phyloP scores from a whole-genome alignment of 257 asterid genomes.

The Plectranthus barbatus region DNA sequence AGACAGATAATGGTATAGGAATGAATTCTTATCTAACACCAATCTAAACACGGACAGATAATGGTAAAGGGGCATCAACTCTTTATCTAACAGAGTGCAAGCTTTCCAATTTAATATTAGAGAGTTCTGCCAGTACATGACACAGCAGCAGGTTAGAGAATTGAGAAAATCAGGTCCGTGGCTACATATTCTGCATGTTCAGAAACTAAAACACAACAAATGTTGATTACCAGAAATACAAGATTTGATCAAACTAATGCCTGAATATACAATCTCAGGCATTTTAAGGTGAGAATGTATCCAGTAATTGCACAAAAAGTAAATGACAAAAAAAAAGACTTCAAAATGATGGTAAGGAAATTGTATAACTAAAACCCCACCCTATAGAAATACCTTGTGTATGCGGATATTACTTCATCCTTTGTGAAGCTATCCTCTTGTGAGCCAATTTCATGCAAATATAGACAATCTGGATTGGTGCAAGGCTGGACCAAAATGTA shows the following conservation, averaged over 20 bases:
- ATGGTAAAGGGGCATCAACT: background rate
- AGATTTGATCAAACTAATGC: background rate
- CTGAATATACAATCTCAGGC: background rate
- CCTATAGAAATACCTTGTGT: conserved; percentile 58
- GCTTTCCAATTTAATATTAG: background rate
- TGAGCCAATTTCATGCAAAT: conserved; percentile 81
- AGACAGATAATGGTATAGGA: background rate
- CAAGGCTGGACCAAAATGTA: conserved; percentile 60
- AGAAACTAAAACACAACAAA: background rate
- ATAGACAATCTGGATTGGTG: conserved; percentile 82
- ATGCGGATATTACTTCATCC: conserved; percentile 88
- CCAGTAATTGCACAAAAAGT: background rate
- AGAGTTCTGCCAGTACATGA: background rate
- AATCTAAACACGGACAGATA: background rate
- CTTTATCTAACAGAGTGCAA: background rate
- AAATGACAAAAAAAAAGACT: background rate
- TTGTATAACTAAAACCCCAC: background rate
- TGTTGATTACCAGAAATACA: background rate
- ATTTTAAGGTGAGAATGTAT: background rate
- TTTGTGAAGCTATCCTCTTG: conserved; percentile 88
- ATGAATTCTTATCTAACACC: too few relatives aligned
- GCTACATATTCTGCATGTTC: background rate
- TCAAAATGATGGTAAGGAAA: background rate
- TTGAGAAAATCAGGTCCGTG: background rate
- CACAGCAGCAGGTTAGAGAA: background rate